Conservation (phyloP, 2,329 filamentous ascomycete species). For the Neopestalotiopsis sp. region DNA sequence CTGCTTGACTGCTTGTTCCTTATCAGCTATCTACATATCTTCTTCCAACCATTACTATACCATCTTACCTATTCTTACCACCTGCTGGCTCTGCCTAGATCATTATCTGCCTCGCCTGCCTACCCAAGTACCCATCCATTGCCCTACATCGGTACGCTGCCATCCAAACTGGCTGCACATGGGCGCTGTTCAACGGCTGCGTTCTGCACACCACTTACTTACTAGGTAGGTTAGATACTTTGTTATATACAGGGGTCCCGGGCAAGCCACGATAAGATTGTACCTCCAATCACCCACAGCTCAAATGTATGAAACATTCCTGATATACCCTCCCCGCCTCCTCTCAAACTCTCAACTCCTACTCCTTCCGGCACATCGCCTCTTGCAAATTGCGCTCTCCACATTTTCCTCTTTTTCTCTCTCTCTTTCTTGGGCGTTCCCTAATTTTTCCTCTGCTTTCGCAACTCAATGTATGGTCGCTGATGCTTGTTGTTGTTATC, state of each 20-base stretch:
- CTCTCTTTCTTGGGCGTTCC: not conserved
- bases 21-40: not conserved
- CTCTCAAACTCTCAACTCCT: not conserved
- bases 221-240: not conserved
- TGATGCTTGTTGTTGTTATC: not conserved
- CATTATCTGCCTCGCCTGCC: not conserved
- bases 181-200: not conserved
- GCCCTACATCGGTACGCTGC: too few species aligned
- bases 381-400: not conserved
- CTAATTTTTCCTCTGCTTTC: not conserved
- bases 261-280: slow-evolving; percentile 19
- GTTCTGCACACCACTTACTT: slow-evolving; percentile 6
- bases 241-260: not conserved
- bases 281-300: slow-evolving; percentile 17
- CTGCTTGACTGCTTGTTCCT: not conserved
- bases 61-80: not conserved
- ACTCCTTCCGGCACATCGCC: not conserved
- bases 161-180: not conserved
- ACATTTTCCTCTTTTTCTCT: not conserved
- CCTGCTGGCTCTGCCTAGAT: not conserved
- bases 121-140: too few species aligned
- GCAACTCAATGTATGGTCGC: not conserved
- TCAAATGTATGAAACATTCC: slow-evolving; percentile 17
- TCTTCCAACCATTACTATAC: not conserved
- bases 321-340: slow-evolving; percentile 19